Conservation (phyloP, 2,329 filamentous ascomycete genomes). For the Trematosphaeria pertusa region DNA sequence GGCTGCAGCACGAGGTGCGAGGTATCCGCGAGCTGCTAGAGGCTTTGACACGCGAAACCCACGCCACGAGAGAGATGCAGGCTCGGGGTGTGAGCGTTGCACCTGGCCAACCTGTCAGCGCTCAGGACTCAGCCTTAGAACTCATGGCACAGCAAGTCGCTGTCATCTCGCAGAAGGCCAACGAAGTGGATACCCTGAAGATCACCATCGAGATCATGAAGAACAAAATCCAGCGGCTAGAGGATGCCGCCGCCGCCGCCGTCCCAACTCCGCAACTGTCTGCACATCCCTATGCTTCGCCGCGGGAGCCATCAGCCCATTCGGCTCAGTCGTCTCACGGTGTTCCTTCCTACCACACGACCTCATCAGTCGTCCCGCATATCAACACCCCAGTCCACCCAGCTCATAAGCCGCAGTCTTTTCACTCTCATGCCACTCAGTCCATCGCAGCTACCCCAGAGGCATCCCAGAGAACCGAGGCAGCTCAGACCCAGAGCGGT, state of each 20-base stretch:
- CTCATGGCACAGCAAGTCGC: conserved; percentile 52
- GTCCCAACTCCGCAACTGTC: conserved; percentile 9
- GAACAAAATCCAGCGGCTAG: conserved; percentile 51
- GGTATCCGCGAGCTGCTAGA: conserved; percentile 47
- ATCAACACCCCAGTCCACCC: conserved; percentile 26
- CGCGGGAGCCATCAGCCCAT: conserved; percentile 21
- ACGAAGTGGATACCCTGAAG: conserved; percentile 56
- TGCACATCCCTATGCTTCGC: conserved; percentile 16
- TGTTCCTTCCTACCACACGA: conserved; percentile 19
- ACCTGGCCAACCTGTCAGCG: conserved; percentile 13
- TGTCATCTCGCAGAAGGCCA: conserved; percentile 51
- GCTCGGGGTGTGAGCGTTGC: conserved; percentile 18
- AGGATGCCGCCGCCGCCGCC: conserved; percentile 33
- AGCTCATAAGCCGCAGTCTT: conserved; percentile 19
- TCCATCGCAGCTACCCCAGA: conserved; percentile 22
- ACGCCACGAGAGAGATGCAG: conserved; percentile 30
- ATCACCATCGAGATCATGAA: conserved; percentile 58
- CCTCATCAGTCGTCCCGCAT: conserved; percentile 16
- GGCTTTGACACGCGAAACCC: conserved; percentile 45
- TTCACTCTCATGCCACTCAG: conserved; percentile 22
- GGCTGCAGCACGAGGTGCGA: conserved; percentile 51
- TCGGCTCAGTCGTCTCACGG: conserved; percentile 22
- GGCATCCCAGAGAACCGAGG: conserved; percentile 25
- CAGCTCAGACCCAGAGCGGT: conserved; percentile 34
- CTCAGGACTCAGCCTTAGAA: conserved; percentile 51